Evolutionary conservation across 495 filamentous ascomycete genomes (phyloP).

Genomic region (Podospora didyma): DNA sequence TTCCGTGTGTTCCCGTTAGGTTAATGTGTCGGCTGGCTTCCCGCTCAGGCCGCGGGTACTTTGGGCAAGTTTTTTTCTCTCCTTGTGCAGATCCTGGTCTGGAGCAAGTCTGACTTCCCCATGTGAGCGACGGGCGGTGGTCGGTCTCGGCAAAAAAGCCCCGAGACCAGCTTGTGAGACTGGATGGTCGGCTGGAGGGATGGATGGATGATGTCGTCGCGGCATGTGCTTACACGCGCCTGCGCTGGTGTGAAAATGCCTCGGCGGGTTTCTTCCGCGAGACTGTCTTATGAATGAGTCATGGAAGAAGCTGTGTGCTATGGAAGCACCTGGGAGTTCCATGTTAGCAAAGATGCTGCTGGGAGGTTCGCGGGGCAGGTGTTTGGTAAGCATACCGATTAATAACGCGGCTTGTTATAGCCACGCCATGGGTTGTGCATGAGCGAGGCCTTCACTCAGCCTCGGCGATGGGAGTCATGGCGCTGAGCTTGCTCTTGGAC

Average conservation of each 20-base stretch:
- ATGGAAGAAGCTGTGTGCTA: not conserved
- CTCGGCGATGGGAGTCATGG: slow-evolving; percentile 49
- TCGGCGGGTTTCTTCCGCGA: not conserved
- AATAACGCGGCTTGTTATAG: not conserved
- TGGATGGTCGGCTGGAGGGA: too few species aligned
- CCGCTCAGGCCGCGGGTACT: too few species aligned
- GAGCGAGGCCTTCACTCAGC: slow-evolving; percentile 19
- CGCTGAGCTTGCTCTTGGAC: slow-evolving; percentile 41
- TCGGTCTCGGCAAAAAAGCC: too few species aligned
- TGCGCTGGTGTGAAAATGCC: not conserved
- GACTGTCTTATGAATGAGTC: not conserved
- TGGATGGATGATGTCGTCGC: not conserved
- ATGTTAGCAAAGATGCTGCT: not conserved
- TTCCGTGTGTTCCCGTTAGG: too few species aligned
- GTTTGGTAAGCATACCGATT: slow-evolving; percentile 10
- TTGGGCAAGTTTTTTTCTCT: too few species aligned
- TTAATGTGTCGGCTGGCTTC: too few species aligned
- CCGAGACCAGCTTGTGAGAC: too few species aligned
- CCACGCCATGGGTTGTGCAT: slow-evolving; percentile 3
- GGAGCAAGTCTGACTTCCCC: too few species aligned
- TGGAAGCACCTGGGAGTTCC: not conserved
- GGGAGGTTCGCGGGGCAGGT: not conserved
- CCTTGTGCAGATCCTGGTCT: too few species aligned
- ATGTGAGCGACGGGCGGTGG: too few species aligned
- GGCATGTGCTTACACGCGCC: not conserved